Evolutionary conservation across 257 asterid species (phyloP).

Genomic region (Craterostigma plantagineum): DNA sequence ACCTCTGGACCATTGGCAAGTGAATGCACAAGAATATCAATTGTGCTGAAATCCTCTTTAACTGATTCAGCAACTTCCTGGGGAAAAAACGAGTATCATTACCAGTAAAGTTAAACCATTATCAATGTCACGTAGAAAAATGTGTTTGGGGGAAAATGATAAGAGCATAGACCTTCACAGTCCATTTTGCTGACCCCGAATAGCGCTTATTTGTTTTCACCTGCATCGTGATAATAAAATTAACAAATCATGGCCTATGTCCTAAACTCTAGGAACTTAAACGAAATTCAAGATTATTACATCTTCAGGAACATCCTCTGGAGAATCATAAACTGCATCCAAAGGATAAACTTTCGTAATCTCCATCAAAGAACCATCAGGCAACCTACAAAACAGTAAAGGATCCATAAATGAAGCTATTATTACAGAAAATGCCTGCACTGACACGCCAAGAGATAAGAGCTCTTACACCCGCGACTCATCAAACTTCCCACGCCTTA

Average conservation of each 20-base stretch:
- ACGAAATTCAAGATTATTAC: slow-evolving; percentile 20
- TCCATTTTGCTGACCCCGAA: slow-evolving; percentile 81
- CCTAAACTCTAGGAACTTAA: not conserved
- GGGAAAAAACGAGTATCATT: not conserved
- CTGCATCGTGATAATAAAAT: slow-evolving; percentile 24
- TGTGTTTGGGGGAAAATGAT: not conserved
- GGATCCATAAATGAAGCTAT: slow-evolving; percentile 4
- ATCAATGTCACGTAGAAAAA: not conserved
- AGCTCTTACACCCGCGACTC: slow-evolving; percentile 70
- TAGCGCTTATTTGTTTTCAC: slow-evolving; percentile 78
- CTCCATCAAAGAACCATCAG: slow-evolving; percentile 97
- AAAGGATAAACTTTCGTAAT: slow-evolving; percentile 75
- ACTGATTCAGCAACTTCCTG: slow-evolving; percentile 94
- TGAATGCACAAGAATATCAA: slow-evolving; percentile 96
- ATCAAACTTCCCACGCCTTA: slow-evolving; percentile 86
- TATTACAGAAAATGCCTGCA: not conserved
- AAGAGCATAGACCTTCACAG: slow-evolving; percentile 53
- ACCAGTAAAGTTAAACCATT: not conserved
- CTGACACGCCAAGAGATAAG: no score
- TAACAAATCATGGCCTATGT: not conserved
- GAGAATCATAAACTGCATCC: slow-evolving; percentile 83
- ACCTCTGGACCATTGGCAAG: slow-evolving; percentile 99
- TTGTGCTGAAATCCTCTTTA: slow-evolving; percentile 81
- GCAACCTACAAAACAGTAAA: slow-evolving; percentile 33
- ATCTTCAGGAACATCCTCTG: slow-evolving; percentile 96